Evolutionary conservation across 345 rosid genomes (phyloP), one percentile per base, ranked within the genome.

Genomic region (Eucalyptus sp.): DNA sequence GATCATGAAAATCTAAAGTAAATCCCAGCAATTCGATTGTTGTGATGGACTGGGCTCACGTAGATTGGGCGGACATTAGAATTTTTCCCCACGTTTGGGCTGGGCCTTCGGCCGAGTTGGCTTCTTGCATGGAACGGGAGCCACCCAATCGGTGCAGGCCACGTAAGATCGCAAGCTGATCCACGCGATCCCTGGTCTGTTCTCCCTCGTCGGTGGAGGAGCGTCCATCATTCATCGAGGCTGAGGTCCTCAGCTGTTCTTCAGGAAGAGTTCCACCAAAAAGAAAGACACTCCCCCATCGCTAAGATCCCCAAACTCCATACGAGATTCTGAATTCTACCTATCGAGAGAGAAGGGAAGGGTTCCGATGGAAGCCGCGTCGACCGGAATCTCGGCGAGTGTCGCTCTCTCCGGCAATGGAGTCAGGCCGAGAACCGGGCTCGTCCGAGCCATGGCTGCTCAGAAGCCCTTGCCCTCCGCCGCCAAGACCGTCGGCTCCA

Each of bases 401-500:
- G 16, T 87, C 80, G 50, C 51, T 20, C 68, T 50, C 24, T 87
- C 88, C 56, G 88, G 52, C 10, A n/a, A 43, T 71, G 76, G 56
- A 37, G 25, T 18, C 16, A 87, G 64, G 54, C 76, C 50, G 20
- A 51, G 68, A 85, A 25, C 88, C 7, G 80, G 60, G 16, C 41
- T 92, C 18, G 88, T 94, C 80, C 94, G 92, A 84, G 94, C 96
- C 90, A 94, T 97, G 98, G 98, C 96, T 4, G 89, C 95, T 89
- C 95, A 95, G 95, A 95, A 94, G 89, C 97, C 95, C 64, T 89
- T 90, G n/a, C 92, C 96, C 31, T 90, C 96, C 6, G 86, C 93
- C 51, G 79, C 96, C 88, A 96, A 86, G 91, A 95, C 95, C 52
- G 85, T 92, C 27, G 86, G 93, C 90, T 91, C 97, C 27, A 93